Percentiles rank a stretch among this genome's conserved stretches.
Conservation (phyloP, 208 protist genomes). For the Herpetomonas tarakana region DNA sequence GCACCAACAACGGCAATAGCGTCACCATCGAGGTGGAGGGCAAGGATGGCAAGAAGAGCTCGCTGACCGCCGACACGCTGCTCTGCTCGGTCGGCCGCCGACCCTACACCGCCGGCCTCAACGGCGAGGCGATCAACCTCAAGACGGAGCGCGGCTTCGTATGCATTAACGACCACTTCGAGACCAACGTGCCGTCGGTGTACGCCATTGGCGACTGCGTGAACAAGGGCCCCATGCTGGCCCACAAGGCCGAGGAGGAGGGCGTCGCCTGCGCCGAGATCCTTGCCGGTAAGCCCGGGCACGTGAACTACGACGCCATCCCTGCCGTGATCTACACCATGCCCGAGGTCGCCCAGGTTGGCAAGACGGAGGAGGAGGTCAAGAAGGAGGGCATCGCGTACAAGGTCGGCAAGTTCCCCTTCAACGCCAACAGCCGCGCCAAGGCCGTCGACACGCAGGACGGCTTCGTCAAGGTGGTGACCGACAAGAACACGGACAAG, state of each 20-base stretch:
- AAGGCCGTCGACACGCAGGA: conserved; percentile 94
- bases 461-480: conserved; percentile 97
- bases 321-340: conserved; percentile 99
- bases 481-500: conserved; percentile 95
- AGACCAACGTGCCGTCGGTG: conserved; percentile 94
- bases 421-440: conserved; percentile 98
- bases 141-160: conserved; percentile 91
- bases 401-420: conserved; percentile 98
- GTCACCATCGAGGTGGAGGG: conserved; percentile 90
- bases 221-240: conserved; percentile 98
- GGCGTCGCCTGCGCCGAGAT: conserved; percentile 95
- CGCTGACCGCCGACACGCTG: conserved; percentile 90
- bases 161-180: conserved; percentile 93
- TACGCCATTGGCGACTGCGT: conserved; percentile 99
- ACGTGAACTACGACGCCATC: conserved; percentile 98
- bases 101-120: conserved; percentile 94
- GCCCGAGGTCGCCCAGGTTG: conserved; percentile 98
- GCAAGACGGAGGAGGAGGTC: conserved; percentile 97
- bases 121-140: conserved; percentile 93
- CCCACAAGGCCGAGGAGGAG: conserved; percentile 99
- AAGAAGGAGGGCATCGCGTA: conserved; percentile 92
- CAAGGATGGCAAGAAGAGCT: conserved; percentile 86
- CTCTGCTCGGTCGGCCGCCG: conserved; percentile 97
- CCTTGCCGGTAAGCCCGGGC: conserved; percentile 89
- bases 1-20: conserved; percentile 67